phyloP scores from a whole-genome alignment of 2,329 filamentous ascomycete species.

The Fusarium stilboides region DNA sequence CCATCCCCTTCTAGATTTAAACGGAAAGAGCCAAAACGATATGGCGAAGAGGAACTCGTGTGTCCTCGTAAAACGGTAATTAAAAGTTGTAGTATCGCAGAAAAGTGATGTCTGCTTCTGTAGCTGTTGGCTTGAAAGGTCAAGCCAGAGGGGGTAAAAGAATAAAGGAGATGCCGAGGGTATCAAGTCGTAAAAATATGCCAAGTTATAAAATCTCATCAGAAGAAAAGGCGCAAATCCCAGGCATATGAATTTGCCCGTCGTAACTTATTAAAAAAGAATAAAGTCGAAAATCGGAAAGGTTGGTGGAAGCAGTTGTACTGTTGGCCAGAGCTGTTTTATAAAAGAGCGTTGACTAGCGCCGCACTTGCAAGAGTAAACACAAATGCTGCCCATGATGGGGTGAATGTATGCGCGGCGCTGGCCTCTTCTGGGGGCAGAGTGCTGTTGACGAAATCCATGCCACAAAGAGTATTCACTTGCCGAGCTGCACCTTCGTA shows the following conservation, averaged over 20 bases:
- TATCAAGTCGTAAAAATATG: conserved; percentile 50
- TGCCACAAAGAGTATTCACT: conserved; percentile 77
- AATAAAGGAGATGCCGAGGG: conserved; percentile 36
- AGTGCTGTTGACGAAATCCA: conserved; percentile 70
- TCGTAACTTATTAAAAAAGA: conserved; percentile 40
- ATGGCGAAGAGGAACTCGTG: conserved; percentile 12
- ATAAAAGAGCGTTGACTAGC: conserved; percentile 42
- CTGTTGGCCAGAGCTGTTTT: conserved; percentile 7
- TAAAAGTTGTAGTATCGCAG: conserved; percentile 26
- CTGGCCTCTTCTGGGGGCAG: conserved; percentile 57
- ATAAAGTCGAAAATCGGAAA: conserved; percentile 5
- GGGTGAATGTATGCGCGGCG: conserved; percentile 23
- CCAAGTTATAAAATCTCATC: conserved; percentile 37
- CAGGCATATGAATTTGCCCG: conserved; percentile 22
- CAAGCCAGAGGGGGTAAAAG: conserved; percentile 12
- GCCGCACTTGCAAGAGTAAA: conserved; percentile 35
- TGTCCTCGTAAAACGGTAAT: conserved; percentile 25
- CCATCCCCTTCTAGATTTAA: conserved; percentile 26
- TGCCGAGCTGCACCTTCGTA: conserved; percentile 81
- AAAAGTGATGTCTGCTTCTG: conserved; percentile 19
- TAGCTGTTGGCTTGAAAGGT: not conserved
- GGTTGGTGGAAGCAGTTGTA: conserved; percentile 1
- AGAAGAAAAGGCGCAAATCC: conserved; percentile 27
- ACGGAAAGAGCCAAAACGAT: conserved; percentile 14
- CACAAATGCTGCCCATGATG: conserved; percentile 39